phyloP scores from a whole-genome alignment of 768 basidiomycete genomes.

The Chlorophyllum brunneum region DNA sequence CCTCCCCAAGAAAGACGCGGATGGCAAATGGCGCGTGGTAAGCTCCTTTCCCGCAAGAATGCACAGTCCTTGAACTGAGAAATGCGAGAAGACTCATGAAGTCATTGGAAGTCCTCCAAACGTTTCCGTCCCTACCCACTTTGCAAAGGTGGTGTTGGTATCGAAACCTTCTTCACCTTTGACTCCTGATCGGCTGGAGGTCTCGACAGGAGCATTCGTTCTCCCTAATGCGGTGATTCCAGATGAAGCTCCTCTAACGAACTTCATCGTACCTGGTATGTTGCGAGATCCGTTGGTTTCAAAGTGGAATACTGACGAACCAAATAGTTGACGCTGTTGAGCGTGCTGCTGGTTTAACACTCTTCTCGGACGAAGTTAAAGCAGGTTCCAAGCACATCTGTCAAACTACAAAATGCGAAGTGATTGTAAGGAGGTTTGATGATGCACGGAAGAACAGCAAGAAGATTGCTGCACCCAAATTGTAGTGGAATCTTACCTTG shows the following conservation, averaged over 20 bases:
- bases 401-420: constrained; percentile 82
- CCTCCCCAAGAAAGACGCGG: constrained; percentile 76
- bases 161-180: constrained; percentile 71
- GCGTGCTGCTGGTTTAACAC: constrained; percentile 77
- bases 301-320: not conserved
- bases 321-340: constrained; percentile 86
- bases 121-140: constrained; percentile 93
- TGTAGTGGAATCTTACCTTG: constrained; percentile 15
- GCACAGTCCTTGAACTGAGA: not conserved
- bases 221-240: constrained; percentile 92
- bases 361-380: constrained; percentile 86
- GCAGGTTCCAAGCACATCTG: constrained; percentile 79
- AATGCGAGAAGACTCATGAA: constrained; percentile 71
- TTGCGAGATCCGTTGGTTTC: not conserved
- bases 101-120: constrained; percentile 92
- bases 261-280: constrained; percentile 80
- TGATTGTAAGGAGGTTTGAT: constrained; percentile 87
- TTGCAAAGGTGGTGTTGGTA: constrained; percentile 91
- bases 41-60: constrained; percentile 9
- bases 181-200: constrained; percentile 65
- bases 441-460: constrained; percentile 74
- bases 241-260: constrained; percentile 75
- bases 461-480: constrained; percentile 49
- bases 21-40: constrained; percentile 96
- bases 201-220: constrained; percentile 91